Base-by-base conservation (phyloP, 1,284 basidiomycete species). In the Ceratobasidium sp. region DNA sequence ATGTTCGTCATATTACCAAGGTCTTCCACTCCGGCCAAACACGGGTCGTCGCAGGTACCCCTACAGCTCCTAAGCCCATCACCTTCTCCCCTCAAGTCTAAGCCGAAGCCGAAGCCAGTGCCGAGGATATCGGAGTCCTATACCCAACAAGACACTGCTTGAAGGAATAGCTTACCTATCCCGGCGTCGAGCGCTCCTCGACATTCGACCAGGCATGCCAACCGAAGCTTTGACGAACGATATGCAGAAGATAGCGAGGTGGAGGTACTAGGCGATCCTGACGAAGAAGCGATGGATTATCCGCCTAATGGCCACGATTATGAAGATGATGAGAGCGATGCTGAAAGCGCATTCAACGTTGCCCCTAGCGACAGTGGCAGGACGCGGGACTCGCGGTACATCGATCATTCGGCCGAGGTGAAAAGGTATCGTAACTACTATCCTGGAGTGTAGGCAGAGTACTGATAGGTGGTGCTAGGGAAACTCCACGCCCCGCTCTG, bases 41-140 rank as follows among this genome's bases (percentile, higher is more conserved):
- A 12, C 26, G 56, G 56, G 13, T 26, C 23, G 12, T 59, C 56
- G 12, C 23, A 59, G 20, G 56, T 59, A 7, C 26, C 28, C 12
- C 56, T 59, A 23, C 56, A 59, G 56, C 56, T 59, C 56, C 56
- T 23, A 26, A 59, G 56, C 56, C 56, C 56, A 12, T 10, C 56
- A 33, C 56, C 56, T 9, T 59, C 56, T 9, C 56, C 56, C n/a
- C 23, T 23, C 56, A 59, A 59, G 56, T 23, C 48, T 3, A 4
- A 23, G 56, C 56, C 28, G 12, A 59, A 26, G 23, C 56, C 28
- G 3, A 59, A 26, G 12, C 26, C 56, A 59, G 23, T 33, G n/a
- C 26, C 56, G n/a, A n/a, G n/a, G n/a, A n/a, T n/a, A n/a, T n/a
- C n/a, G n/a, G n/a, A n/a, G n/a, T n/a, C n/a, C n/a, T n/a, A n/a